Evolutionary conservation across 2,329 filamentous ascomycete species (phyloP), one percentile per base, ranked within the genome.

Genomic region (Raffaelea ambrosiae): DNA sequence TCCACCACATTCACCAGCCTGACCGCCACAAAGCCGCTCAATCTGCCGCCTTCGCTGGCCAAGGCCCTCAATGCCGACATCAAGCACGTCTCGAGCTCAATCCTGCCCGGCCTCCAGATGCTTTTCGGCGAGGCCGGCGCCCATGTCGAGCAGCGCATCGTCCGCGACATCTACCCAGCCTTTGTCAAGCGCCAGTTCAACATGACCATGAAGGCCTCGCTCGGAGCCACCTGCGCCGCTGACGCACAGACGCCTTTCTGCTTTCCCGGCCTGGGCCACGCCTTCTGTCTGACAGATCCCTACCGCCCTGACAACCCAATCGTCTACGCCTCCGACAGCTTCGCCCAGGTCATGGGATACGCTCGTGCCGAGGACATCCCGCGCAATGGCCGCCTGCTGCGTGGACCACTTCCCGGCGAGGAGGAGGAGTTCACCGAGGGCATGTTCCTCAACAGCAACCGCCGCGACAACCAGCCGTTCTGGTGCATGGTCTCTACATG

Each of bases 221-320:
- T 79, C 3, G 64, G 70, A 2, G 58, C 64, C 5, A 16, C 48
- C 14, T 47, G 43, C 1, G 45, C 50, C 10, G 40, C 31, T 0
- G 46, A 45, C 3, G 47, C 70, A 61, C 66, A 49, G 57, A 57
- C 46, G 4, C 46, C 49, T 5, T 51, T 54, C 33, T 35, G 23
- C n/a, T 55, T 61, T 10, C 49, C 52, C 11, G 79, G 79, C 0
- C 65, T 83, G 0, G 77, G 76, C 9, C 69, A 76, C 43, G 76
- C 76, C 20, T 81, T 82, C 53, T 77, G 76, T 48, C 57, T 82
- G 16, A 78, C 73, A 1, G 72, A 81, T 54, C 73, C 74, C 0
- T 55, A 61, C 4, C 64, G 66, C 40, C 63, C 67, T 0, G 72
- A 77, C 44, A 76, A 76, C 50, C 72, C 75, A 4, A 70, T 77